Evolutionary conservation across 169 alveolate species (phyloP), one percentile per base, ranked within the genome.

Genomic region (Plasmodium chabaudi): DNA sequence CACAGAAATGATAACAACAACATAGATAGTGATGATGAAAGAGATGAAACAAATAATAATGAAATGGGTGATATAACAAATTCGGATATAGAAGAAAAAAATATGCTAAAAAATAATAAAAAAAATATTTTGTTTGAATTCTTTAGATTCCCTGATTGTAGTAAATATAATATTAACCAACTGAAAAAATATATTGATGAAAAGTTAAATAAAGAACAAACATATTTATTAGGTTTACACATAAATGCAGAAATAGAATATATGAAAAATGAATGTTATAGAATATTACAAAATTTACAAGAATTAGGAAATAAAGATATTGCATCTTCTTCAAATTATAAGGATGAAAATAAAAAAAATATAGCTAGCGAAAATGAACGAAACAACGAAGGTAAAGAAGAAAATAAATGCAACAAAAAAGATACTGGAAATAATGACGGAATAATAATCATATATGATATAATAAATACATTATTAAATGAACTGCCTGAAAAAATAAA

Each of bases 241-340:
- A 98, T 99, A 51, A 97, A 97, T 72, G 99, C 99, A 19, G 99
- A 98, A 96, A 97, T 97, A 44, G 98, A 98, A 56, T 98, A 96
- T 88, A 93, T 97, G 68, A 97, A 98, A 55, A 87, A 95, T 47
- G 95, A 96, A 89, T 96, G 98, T 70, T 98, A 96, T 42, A 89
- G 93, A 23, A 91, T 97, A 42, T 96, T 97, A 88, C 91, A 87
- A 42, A 94, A 94, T 13, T 96, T 97, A 49, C 94, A 95, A 73
- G 97, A 94, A 73, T 42, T 77, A 23, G 53, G 77, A 7, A 77
- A 57, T 77, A 65, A 69, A 57, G 88, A 77, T 12, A 64, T 77
- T 49, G 19, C 88, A 67, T 77, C 88, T 13, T n/a, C 88, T 34
- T 67, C 44, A 47, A 49, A 57, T 64, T 64, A 77, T 44, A 27